Conservation (phyloP, 805 yeast species). For the Maudiozyma bulderi region DNA sequence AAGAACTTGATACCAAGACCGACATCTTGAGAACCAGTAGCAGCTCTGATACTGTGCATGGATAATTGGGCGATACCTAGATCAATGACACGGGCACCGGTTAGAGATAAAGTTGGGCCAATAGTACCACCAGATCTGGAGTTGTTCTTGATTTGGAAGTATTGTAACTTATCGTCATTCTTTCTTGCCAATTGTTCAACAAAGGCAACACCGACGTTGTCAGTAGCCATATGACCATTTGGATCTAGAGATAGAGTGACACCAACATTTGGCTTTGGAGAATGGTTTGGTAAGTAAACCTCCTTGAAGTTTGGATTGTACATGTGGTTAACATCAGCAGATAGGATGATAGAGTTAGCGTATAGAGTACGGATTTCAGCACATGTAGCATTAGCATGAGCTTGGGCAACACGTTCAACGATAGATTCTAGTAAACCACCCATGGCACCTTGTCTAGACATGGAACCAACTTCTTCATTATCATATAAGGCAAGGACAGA, state of each 20-base stretch:
- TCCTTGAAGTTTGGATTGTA: conserved; percentile 64
- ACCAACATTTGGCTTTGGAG: conserved; percentile 73
- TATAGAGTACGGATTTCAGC: conserved; percentile 34
- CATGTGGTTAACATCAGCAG: conserved; percentile 80
- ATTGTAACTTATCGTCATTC: conserved; percentile 60
- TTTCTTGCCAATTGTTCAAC: conserved; percentile 58
- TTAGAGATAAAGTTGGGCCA: conserved; percentile 60
- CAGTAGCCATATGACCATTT: conserved; percentile 78
- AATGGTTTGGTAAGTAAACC: conserved; percentile 70
- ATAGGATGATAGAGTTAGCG: conserved; percentile 70
- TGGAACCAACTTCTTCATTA: conserved; percentile 78
- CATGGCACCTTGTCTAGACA: conserved; percentile 71
- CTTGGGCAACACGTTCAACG: conserved; percentile 44
- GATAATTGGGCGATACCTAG: conserved; percentile 76
- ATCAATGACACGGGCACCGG: conserved; percentile 71
- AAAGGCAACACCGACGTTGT: conserved; percentile 60
- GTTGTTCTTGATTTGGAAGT: conserved; percentile 80
- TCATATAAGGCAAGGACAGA: conserved; percentile 60
- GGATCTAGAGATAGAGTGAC: conserved; percentile 63
- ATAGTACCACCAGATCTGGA: conserved; percentile 83
- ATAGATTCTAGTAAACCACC: conserved; percentile 64
- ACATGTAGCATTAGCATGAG: conserved; percentile 9
- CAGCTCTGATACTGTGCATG: conserved; percentile 81
- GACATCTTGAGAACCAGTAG: conserved; percentile 68
- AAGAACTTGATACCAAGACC: conserved; percentile 68